Evolutionary conservation across 257 asterid species (phyloP).

Genomic region (Cruciata laevipes): DNA sequence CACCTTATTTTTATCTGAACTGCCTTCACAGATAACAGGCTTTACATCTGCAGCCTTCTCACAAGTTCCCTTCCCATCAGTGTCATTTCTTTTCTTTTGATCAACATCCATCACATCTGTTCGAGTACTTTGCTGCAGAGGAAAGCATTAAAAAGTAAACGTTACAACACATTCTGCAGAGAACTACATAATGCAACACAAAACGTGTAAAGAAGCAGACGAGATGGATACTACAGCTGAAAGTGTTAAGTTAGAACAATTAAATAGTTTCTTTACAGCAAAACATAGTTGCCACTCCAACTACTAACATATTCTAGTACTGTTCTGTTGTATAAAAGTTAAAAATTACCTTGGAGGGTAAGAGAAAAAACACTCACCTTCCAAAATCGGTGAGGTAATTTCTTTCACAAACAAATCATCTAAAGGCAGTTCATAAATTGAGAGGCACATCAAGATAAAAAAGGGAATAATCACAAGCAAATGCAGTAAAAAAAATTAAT

Average conservation of each 20-base stretch:
- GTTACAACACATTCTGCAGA: neutral
- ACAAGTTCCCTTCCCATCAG: constrained; percentile 26
- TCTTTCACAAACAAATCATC: neutral
- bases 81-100: constrained; percentile 24
- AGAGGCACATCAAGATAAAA: neutral
- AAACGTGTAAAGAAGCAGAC: neutral
- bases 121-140: constrained; percentile 36
- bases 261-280: neutral
- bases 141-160: constrained; percentile 12
- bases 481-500: neutral
- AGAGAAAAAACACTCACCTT: neutral
- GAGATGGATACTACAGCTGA: neutral
- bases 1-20: constrained; percentile 35
- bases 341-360: neutral
- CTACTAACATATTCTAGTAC: neutral
- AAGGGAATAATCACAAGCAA: neutral
- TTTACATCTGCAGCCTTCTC: constrained; percentile 27
- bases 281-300: neutral
- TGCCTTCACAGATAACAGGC: constrained; percentile 24
- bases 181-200: neutral
- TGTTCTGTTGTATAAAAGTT: neutral
- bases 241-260: too few relatives aligned
- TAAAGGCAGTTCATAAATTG: neutral
- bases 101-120: constrained; percentile 30
- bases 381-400: neutral